These are phyloP conservation scores for Prototheca cutis DNA, from an alignment of 163 green algal genomes.

Conservation along the genomic window DNA sequence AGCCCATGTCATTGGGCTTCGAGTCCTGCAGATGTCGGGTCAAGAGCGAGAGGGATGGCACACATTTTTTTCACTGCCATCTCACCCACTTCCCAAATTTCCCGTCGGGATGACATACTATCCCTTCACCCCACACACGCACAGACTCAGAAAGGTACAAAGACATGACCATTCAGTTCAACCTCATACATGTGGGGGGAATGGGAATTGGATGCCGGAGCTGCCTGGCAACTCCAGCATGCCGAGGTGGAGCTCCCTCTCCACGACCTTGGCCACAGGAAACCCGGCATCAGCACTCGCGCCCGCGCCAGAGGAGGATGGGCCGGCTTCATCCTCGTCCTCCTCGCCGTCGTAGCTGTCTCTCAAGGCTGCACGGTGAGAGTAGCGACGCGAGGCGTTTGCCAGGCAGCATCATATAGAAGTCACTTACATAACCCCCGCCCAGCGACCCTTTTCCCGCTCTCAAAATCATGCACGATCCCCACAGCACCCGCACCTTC, in stretches of 20 bases:
- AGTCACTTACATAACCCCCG: not conserved
- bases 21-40: too few relatives aligned
- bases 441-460: not conserved
- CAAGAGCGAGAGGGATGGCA: too few relatives aligned
- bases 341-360: not conserved
- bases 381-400: not conserved
- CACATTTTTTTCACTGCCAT: not conserved
- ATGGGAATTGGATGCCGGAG: conserved; percentile 8
- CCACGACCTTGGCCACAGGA: conserved; percentile 1
- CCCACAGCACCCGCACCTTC: not conserved
- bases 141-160: not conserved
- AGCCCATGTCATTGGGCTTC: too few relatives aligned
- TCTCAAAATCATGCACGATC: not conserved
- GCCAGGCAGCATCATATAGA: not conserved
- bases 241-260: not conserved
- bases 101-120: too few relatives aligned
- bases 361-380: not conserved
- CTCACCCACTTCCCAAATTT: not conserved
- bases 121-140: too few relatives aligned
- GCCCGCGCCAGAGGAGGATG: not conserved
- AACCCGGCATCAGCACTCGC: not conserved
- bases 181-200: conserved; percentile 11
- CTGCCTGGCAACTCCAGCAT: not conserved
- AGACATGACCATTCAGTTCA: not conserved
- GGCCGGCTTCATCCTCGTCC: not conserved